Conservation (phyloP, 371 early-diverging fungal species). For the Mortierella sp. region DNA sequence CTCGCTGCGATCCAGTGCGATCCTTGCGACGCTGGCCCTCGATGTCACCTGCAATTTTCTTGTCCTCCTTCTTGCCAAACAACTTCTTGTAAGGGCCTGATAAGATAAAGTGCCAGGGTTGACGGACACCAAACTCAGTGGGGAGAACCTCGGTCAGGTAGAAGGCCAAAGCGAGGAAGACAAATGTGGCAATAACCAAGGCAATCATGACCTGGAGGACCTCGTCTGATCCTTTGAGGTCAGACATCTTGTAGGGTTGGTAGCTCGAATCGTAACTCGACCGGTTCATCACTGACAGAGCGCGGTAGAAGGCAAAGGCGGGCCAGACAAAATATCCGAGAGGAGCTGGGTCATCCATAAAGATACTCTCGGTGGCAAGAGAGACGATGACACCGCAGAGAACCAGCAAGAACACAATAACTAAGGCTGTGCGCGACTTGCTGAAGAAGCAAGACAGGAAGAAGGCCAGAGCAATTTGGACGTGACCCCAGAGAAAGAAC, state of each 20-base stretch:
- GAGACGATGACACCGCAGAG: conserved; percentile 73
- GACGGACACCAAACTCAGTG: conserved; percentile 73
- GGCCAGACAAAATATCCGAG: conserved; percentile 77
- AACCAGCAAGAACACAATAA: conserved; percentile 70
- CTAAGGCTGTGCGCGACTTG: conserved; percentile 67
- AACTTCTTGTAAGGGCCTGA: conserved; percentile 60
- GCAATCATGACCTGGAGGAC: conserved; percentile 65
- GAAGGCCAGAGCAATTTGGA: conserved; percentile 75
- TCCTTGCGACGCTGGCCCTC: conserved; percentile 41
- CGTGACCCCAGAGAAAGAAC: conserved; percentile 78
- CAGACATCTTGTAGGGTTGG: conserved; percentile 60
- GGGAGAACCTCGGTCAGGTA: conserved; percentile 72
- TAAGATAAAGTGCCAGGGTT: conserved; percentile 77
- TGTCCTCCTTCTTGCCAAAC: conserved; percentile 38
- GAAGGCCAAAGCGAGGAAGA: conserved; percentile 63
- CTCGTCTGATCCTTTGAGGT: conserved; percentile 61
- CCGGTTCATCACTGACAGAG: conserved; percentile 63
- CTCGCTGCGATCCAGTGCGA: conserved; percentile 35
- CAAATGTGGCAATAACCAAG: conserved; percentile 63
- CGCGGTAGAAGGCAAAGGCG: conserved; percentile 80
- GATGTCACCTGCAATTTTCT: conserved; percentile 20
- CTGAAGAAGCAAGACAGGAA: conserved; percentile 74
- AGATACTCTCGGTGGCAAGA: conserved; percentile 61
- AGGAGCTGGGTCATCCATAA: conserved; percentile 45
- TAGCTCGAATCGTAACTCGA: conserved; percentile 56